Base-by-base conservation (phyloP, 208 protist species). In the Hexamita inflata region DNA sequence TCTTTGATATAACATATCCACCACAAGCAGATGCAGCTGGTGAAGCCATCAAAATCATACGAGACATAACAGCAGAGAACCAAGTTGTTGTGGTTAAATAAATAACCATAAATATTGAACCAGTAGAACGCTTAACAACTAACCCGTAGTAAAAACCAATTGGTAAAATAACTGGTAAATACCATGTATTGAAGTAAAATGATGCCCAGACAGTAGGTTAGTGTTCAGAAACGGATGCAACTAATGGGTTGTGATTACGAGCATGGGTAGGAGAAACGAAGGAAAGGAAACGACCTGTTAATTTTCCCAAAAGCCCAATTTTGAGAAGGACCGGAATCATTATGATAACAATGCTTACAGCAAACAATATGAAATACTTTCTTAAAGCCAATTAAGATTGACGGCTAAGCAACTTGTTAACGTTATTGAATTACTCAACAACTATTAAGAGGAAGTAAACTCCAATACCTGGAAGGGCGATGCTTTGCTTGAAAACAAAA, bases 151-250 rank as follows among this genome's bases (percentile, higher is more conserved):
- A 94, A 24, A 94, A 59, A 60, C 90, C 92, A 45, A 87, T 82
- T 42, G 92, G 90, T 73, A 92, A 84, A 19, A 94, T 64, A 60
- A 91, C 80, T 0, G 83, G 80, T 11, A 94, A 73, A 45, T 91
- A 80, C 64, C 92, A 85, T 7, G 93, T 65, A 76, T 95, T 91
- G 60, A 93, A 90, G 78, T 93, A 95, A 78, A 92, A 95, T 0
- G 84, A 89, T 0, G 84, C 65, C 91, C 91, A 95, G 1, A 87
- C 83, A 13, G 90, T 93, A 30, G 92, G 89, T 81, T 95, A 91
- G 80, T 95, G 92, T 77, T 95, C 92, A 34, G 88, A 90, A 19
- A 95, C 91, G 2, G 89, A 93, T 9, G 89, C 91, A 75, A 95
- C 91, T 64, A 95, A 93, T 60, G 92, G 90, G 64, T 93, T 94